A percentile compares a stretch with the other conserved stretches of the same genome.
phyloP scores from a whole-genome alignment of 306 rosid genomes.

The Prunus fruticosa region DNA sequence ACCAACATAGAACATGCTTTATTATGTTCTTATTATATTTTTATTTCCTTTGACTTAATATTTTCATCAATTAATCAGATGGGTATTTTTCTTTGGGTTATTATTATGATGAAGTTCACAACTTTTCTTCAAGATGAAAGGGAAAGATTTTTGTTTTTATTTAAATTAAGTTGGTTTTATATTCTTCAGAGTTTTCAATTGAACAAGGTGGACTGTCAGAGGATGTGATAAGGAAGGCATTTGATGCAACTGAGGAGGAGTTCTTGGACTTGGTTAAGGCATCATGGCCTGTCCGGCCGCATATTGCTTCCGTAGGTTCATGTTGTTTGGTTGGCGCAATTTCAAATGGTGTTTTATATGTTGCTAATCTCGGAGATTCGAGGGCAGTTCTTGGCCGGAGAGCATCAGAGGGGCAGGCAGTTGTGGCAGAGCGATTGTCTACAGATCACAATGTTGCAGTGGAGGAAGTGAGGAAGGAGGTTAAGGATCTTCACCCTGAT shows the following conservation, averaged over 20 bases:
- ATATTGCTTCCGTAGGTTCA: conserved; percentile 65
- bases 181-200: conserved; percentile 36
- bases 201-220: conserved; percentile 67
- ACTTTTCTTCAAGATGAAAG: neutral
- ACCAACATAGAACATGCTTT: neutral
- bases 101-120: neutral
- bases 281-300: conserved; percentile 47
- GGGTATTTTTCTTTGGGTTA: neutral
- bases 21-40: neutral
- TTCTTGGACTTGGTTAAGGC: conserved; percentile 50
- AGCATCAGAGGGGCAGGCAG: conserved; percentile 25
- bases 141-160: neutral
- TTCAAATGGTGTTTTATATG: conserved; percentile 44
- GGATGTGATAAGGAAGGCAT: conserved; percentile 60
- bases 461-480: conserved; percentile 65
- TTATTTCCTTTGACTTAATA: neutral
- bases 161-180: neutral
- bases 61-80: conserved; percentile 1
- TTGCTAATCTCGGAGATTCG: conserved; percentile 73
- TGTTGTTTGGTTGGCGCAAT: conserved; percentile 68
- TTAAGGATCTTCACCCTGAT: conserved; percentile 72
- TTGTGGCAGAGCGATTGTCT: conserved; percentile 62
- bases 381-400: conserved; percentile 66
- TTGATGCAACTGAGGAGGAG: conserved; percentile 55
- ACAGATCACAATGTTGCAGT: conserved; percentile 66